Conservation (phyloP, 495 filamentous ascomycete genomes). For the Neurospora sp. region DNA sequence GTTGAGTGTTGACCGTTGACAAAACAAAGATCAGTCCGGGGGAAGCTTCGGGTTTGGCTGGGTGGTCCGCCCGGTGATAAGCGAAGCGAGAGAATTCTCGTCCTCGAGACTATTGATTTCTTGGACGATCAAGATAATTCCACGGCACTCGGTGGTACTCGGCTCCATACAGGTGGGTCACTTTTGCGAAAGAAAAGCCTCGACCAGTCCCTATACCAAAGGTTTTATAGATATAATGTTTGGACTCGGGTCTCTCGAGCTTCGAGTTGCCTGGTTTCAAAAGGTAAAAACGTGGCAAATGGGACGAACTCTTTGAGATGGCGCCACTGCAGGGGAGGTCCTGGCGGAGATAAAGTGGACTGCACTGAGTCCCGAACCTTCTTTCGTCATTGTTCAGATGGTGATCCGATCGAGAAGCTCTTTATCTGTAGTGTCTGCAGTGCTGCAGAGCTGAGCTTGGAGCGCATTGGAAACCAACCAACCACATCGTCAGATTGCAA, state of each 20-base stretch:
- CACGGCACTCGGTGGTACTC: background rate
- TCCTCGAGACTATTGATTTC: background rate
- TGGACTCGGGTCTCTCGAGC: background rate
- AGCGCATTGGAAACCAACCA: background rate
- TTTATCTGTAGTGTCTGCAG: background rate
- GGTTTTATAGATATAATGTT: background rate
- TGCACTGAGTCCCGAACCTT: background rate
- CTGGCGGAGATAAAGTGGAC: background rate
- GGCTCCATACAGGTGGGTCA: background rate
- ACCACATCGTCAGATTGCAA: background rate
- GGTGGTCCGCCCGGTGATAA: background rate
- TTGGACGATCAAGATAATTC: background rate
- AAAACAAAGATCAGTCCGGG: background rate
- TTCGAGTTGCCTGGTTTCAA: background rate
- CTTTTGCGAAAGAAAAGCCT: background rate
- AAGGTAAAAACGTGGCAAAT: background rate
- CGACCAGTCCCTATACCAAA: background rate
- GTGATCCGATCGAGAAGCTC: background rate
- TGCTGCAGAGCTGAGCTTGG: background rate
- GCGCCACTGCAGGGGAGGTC: background rate
- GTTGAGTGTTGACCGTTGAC: background rate
- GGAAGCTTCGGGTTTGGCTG: background rate
- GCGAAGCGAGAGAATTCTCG: constrained; percentile 1
- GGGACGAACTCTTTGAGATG: background rate
- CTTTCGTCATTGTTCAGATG: background rate